phyloP scores from a whole-genome alignment of 2,329 filamentous ascomycete genomes.

The Colletotrichum musae region DNA sequence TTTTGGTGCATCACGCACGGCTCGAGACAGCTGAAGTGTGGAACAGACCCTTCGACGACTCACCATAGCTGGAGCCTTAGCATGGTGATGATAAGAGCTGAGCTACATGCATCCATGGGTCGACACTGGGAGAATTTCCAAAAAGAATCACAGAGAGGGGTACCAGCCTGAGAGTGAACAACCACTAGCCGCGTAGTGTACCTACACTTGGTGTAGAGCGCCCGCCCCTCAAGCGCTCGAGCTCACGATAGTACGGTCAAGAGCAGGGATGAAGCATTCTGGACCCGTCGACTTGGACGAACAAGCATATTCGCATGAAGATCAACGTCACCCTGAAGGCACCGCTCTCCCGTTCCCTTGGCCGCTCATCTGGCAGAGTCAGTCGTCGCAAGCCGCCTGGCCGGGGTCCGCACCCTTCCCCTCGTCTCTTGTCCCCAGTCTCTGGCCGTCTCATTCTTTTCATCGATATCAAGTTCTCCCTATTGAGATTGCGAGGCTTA shows the following conservation, averaged over 20 bases:
- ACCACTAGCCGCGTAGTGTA: conserved; percentile 10
- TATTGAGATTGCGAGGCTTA: not conserved
- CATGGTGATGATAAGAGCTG: not conserved
- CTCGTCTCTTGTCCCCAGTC: conserved; percentile 8
- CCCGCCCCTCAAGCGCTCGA: conserved; percentile 1
- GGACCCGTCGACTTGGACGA: conserved; percentile 17
- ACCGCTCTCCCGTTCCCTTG: not conserved
- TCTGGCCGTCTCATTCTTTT: not conserved
- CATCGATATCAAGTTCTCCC: not conserved
- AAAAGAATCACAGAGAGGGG: not conserved
- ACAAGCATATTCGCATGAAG: conserved; percentile 28
- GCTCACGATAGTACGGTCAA: not conserved
- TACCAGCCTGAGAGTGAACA: not conserved
- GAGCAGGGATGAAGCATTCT: conserved; percentile 19
- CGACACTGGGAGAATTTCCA: not conserved
- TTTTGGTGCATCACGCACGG: not conserved
- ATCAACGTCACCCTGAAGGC: conserved; percentile 18
- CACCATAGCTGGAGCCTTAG: not conserved
- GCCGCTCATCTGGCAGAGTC: conserved; percentile 17
- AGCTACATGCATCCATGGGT: conserved; percentile 3
- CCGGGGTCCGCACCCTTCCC: not conserved
- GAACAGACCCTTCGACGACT: conserved; percentile 8
- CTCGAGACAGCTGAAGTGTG: conserved; percentile 1
- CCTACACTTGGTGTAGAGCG: no score
- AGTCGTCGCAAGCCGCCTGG: not conserved